Conservation (phyloP, 179 eudicot species). For the Patellifolia procumbens region DNA sequence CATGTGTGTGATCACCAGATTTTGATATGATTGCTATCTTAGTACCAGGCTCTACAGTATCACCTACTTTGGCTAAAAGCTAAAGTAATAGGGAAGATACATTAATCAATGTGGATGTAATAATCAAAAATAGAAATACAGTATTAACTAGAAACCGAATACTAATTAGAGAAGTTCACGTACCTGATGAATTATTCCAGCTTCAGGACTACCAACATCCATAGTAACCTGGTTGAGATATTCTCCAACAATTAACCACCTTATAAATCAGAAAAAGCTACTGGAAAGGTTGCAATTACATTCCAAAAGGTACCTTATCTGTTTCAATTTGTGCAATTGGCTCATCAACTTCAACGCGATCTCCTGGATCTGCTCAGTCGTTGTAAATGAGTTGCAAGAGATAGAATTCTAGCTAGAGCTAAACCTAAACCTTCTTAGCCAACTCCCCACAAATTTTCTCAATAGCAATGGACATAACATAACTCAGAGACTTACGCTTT, state of each 20-base stretch:
- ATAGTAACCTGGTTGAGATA: slow-evolving; percentile 68
- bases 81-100: slow-evolving; percentile 29
- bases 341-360: slow-evolving; percentile 85
- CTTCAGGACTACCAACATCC: slow-evolving; percentile 95
- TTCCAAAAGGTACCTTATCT: slow-evolving; percentile 65
- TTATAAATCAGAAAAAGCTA: background rate
- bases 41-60: slow-evolving; percentile 91
- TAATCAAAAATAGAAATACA: slow-evolving; percentile 1
- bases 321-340: slow-evolving; percentile 97
- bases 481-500: slow-evolving; percentile 61
- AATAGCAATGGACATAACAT: background rate
- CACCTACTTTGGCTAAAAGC: slow-evolving; percentile 93
- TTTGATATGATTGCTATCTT: slow-evolving; percentile 84
- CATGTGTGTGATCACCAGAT: slow-evolving; percentile 70
- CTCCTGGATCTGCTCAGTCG: slow-evolving; percentile 77
- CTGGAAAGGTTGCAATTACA: background rate
- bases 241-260: background rate
- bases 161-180: background rate
- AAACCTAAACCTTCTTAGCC: background rate
- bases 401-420: background rate
- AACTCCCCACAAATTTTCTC: background rate
- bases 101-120: slow-evolving; percentile 3
- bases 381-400: slow-evolving; percentile 2
- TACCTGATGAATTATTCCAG: slow-evolving; percentile 87
- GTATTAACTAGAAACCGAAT: background rate